Evolutionary conservation across 192 early-diverging fungal species (phyloP).

Genomic region (Linnemannia zychae): DNA sequence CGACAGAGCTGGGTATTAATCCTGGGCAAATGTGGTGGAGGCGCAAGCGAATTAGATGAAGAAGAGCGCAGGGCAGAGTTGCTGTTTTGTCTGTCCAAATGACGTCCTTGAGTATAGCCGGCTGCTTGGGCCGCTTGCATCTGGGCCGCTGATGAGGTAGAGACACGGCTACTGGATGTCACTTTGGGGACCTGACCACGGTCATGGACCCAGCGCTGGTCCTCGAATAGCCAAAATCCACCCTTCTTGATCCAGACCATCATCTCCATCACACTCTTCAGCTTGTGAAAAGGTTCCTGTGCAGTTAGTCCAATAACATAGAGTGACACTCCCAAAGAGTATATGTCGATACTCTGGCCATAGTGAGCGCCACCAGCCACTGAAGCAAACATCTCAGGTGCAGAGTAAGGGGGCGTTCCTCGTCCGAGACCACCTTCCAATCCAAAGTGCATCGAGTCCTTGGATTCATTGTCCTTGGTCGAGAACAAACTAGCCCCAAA

Average conservation of each 20-base stretch:
- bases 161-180: conserved; percentile 13
- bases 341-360: conserved; percentile 59
- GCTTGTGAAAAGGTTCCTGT: conserved; percentile 67
- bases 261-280: conserved; percentile 72
- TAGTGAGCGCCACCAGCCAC: conserved; percentile 12
- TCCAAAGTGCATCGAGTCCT: conserved; percentile 1
- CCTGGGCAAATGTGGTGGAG: conserved; percentile 14
- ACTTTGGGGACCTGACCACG: conserved; percentile 46
- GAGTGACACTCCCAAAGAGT: conserved; percentile 68
- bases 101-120: conserved; percentile 1
- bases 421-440: conserved; percentile 38
- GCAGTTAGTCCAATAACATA: conserved; percentile 71
- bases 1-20: conserved; percentile 44
- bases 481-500: conserved; percentile 56
- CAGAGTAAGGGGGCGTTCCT: conserved; percentile 68
- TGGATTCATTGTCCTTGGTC: background rate
- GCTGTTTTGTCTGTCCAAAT: background rate
- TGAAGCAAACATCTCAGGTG: conserved; percentile 66
- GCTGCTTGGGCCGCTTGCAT: conserved; percentile 14
- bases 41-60: background rate
- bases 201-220: conserved; percentile 52
- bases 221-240: conserved; percentile 75
- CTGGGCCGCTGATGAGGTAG: conserved; percentile 13
- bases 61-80: background rate
- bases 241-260: conserved; percentile 71